Percentiles rank a stretch among this genome's conserved stretches.
These are phyloP conservation scores for Rauvolfia tetraphylla DNA, from an alignment of 257 asterid species.

Conservation along the genomic window DNA sequence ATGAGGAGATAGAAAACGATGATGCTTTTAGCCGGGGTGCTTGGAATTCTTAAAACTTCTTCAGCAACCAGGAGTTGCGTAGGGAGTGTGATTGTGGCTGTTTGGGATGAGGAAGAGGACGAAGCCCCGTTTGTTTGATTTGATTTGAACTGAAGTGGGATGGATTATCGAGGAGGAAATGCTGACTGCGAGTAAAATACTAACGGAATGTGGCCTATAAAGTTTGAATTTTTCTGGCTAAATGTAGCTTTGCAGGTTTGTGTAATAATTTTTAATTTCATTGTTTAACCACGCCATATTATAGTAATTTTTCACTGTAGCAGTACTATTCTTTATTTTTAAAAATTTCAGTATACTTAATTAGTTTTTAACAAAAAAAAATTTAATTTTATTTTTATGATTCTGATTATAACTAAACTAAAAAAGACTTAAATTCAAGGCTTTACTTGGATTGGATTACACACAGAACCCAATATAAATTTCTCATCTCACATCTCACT, in stretches of 20 bases:
- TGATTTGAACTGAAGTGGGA: slow-evolving; percentile 32
- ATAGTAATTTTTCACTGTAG: slow-evolving; percentile 13
- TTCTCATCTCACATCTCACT: no score
- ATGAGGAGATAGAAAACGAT: background rate
- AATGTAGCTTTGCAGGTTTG: slow-evolving; percentile 17
- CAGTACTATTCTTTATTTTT: slow-evolving; percentile 6
- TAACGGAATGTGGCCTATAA: slow-evolving; percentile 17
- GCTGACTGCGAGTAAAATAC: slow-evolving; percentile 7
- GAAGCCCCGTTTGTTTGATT: slow-evolving; percentile 25
- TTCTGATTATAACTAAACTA: no score
- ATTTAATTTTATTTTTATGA: no score
- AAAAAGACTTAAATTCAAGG: no score
- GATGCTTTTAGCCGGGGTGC: slow-evolving; percentile 1
- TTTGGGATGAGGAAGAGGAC: slow-evolving; percentile 30
- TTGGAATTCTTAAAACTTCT: background rate
- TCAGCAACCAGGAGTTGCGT: slow-evolving; percentile 46
- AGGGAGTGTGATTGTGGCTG: slow-evolving; percentile 7
- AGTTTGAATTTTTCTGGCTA: slow-evolving; percentile 43
- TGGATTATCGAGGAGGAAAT: slow-evolving; percentile 40
- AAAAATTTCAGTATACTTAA: no score
- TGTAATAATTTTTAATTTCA: background rate
- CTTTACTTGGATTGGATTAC: no score
- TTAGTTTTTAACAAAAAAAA: no score
- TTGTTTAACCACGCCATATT: background rate
- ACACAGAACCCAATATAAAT: no score